Percentiles rank a stretch among this genome's conserved stretches.
Conservation (phyloP, 768 basidiomycete species). For the Mycena sanguinolenta region DNA sequence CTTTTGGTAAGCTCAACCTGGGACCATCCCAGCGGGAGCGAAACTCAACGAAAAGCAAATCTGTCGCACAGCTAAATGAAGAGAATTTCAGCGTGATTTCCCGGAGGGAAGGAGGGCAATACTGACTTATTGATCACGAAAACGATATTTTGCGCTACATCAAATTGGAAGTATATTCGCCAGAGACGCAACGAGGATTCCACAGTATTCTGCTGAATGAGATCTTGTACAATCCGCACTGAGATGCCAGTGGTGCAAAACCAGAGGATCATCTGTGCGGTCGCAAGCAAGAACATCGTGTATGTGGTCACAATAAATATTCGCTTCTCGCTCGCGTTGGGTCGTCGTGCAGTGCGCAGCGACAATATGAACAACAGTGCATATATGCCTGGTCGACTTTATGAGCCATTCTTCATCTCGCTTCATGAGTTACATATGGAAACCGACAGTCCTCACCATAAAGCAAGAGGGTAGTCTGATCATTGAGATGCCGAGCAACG, state of each 20-base stretch:
- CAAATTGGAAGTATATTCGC: neutral
- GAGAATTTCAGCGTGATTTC: neutral
- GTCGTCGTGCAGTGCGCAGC: neutral
- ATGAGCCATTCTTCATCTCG: too few relatives aligned
- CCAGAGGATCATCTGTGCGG: neutral
- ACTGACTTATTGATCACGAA: neutral
- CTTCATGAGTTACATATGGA: too few relatives aligned
- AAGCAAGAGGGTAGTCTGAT: neutral
- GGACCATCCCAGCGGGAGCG: neutral
- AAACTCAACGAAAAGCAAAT: neutral
- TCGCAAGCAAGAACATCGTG: neutral
- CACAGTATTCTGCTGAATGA: neutral
- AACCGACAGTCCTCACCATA: neutral
- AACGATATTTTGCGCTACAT: constrained; percentile 6
- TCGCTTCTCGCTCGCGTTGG: neutral
- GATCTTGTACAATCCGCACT: neutral
- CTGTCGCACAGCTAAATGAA: neutral
- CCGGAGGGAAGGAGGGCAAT: neutral
- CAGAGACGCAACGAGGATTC: neutral
- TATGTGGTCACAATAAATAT: neutral
- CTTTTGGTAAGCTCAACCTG: neutral
- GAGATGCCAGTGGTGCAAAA: neutral
- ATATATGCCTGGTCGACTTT: neutral
- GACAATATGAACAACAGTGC: neutral
- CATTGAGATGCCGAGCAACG: neutral